Base-by-base conservation (phyloP, 768 basidiomycete species). In the Suillus bovinus region DNA sequence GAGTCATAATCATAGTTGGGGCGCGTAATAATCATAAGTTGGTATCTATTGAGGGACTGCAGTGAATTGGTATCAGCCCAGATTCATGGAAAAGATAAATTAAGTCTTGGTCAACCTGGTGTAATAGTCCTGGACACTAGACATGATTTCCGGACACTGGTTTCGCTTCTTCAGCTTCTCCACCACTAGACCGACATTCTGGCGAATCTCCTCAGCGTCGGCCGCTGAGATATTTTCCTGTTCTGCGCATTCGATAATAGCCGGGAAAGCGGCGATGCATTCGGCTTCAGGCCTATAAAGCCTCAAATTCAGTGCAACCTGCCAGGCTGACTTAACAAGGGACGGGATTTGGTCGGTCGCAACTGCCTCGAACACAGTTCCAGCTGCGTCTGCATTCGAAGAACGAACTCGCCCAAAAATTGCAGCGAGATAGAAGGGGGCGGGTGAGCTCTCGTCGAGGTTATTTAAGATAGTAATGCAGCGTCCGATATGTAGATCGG, bases 101-200 rank as follows among this genome's bases (percentile, higher is more conserved):
- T 5, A 56, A 27, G 36, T 38, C 10, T 24, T 17, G 10, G 24
- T 56, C 54, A 56, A 38, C 17, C 8, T 38, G 24, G 54, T 20
- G 20, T 56, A 27, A 27, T 56, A 56, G 17, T 27, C 17, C 9
- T 38, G 54, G 16, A 56, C 11, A 17, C 10, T 27, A 27, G 54
- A 38, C 54, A 24, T 38, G 17, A 38, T 27, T 20, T 56, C 16
- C 5, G 54, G 24, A 56, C 1, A 17, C 24, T 38, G 17, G 9
- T 56, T 56, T 38, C 24, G 54, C 54, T 5, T 56, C 24, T 56
- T 56, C 36, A 56, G 36, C 36, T 56, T 56, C 16, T 56, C 54
- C 24, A 27, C 7, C 17, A 33, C 54, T 3, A 56, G 54, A 38
- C 54, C 24, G 3, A 56, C 54, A 27, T 56, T 38, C 36, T 16